Conservation (phyloP, 768 basidiomycete species). For the Suillus americanus region DNA sequence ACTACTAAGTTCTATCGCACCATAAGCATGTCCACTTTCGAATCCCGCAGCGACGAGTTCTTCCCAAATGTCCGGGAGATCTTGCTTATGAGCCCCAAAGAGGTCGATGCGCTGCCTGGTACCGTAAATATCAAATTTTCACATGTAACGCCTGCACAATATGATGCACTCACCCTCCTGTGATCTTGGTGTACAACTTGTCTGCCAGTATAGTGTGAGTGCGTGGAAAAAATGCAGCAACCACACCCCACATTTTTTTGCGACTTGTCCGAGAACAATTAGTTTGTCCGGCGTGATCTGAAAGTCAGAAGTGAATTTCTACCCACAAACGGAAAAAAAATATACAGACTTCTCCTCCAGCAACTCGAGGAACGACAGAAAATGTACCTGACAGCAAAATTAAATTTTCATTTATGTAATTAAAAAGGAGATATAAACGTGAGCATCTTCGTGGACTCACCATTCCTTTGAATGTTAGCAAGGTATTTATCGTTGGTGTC, state of each 20-base stretch:
- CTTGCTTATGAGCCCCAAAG: slow-evolving; percentile 69
- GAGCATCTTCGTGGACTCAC: slow-evolving; percentile 21
- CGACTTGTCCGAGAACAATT: slow-evolving; percentile 62
- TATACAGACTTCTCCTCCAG: slow-evolving; percentile 57
- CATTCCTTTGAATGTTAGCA: slow-evolving; percentile 72
- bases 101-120: slow-evolving; percentile 63
- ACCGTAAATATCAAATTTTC: slow-evolving; percentile 12
- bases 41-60: slow-evolving; percentile 64
- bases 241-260: slow-evolving; percentile 51
- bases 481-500: slow-evolving; percentile 71
- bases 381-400: slow-evolving; percentile 45
- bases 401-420: not conserved
- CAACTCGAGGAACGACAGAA: slow-evolving; percentile 68
- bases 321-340: not conserved
- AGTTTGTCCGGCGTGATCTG: slow-evolving; percentile 63
- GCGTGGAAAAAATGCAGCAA: not conserved
- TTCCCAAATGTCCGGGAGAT: slow-evolving; percentile 68
- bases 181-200: slow-evolving; percentile 64
- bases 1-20: slow-evolving; percentile 32
- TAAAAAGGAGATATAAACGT: not conserved
- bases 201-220: slow-evolving; percentile 23
- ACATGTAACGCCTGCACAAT: not conserved
- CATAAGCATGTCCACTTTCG: slow-evolving; percentile 77
- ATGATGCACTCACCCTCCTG: slow-evolving; percentile 31
- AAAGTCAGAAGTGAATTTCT: not conserved